These are phyloP conservation scores for Eucalyptus erythrocorys DNA, from an alignment of 345 rosid species.

Conservation along the genomic window DNA sequence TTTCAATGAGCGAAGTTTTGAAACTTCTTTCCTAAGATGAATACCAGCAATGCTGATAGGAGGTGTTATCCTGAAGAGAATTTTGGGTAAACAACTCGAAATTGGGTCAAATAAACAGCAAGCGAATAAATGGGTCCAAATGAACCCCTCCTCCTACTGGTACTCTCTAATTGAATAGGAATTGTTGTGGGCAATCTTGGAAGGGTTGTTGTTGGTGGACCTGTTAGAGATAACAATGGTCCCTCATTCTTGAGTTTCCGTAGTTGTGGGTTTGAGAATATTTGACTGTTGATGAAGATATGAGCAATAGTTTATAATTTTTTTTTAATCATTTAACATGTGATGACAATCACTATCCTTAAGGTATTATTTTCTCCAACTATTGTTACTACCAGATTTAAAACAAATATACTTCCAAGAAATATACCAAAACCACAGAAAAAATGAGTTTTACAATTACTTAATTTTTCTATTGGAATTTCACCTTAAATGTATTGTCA, in stretches of 20 bases:
- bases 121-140: background rate
- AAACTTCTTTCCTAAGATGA: background rate
- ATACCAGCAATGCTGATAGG: background rate
- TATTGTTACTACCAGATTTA: background rate
- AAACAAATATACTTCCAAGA: background rate
- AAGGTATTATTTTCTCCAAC: background rate
- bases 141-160: background rate
- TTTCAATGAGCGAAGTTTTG: background rate
- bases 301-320: background rate
- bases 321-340: background rate
- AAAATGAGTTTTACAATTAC: background rate
- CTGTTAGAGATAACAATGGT: background rate
- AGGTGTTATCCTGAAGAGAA: background rate
- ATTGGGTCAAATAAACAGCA: background rate
- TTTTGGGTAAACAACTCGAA: background rate
- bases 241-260: background rate
- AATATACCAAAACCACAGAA: background rate
- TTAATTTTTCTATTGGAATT: background rate
- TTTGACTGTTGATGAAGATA: background rate
- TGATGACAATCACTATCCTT: background rate
- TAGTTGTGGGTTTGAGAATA: background rate
- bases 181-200: background rate
- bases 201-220: rapidly evolving
- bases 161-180: background rate
- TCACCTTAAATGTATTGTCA: background rate